Conservation (phyloP, 768 basidiomycete genomes). For the Pisolithus albus region DNA sequence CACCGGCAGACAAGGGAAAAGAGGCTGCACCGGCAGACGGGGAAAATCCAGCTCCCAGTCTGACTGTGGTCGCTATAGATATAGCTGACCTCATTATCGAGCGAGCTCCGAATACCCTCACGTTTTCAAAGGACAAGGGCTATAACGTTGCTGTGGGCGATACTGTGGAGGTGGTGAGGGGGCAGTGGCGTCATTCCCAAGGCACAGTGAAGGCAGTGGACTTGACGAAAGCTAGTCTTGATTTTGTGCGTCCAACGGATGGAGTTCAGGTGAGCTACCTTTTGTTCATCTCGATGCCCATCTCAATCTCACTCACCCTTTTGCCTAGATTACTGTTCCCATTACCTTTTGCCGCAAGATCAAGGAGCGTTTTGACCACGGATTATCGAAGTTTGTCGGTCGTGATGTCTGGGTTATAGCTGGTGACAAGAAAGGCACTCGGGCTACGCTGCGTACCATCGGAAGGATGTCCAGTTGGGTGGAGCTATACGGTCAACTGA, state of each 20-base stretch:
- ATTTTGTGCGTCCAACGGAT: not conserved
- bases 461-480: not conserved
- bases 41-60: too few species aligned
- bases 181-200: not conserved
- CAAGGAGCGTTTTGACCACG: too few species aligned
- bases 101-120: too few species aligned
- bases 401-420: not conserved
- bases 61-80: too few species aligned
- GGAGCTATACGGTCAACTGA: not conserved
- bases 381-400: not conserved
- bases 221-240: not conserved
- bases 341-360: too few species aligned
- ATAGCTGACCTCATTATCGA: too few species aligned
- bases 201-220: not conserved
- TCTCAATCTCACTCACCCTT: too few species aligned
- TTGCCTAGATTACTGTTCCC: too few species aligned
- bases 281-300: too few species aligned
- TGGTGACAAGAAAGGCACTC: not conserved
- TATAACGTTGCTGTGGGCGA: not conserved
- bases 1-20: too few species aligned
- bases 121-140: not conserved
- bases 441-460: not conserved
- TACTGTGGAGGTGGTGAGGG: not conserved
- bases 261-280: too few species aligned
- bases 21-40: too few species aligned